Conservation (phyloP, 2,329 filamentous ascomycete species). For the Zymoseptoria pseudotritici region DNA sequence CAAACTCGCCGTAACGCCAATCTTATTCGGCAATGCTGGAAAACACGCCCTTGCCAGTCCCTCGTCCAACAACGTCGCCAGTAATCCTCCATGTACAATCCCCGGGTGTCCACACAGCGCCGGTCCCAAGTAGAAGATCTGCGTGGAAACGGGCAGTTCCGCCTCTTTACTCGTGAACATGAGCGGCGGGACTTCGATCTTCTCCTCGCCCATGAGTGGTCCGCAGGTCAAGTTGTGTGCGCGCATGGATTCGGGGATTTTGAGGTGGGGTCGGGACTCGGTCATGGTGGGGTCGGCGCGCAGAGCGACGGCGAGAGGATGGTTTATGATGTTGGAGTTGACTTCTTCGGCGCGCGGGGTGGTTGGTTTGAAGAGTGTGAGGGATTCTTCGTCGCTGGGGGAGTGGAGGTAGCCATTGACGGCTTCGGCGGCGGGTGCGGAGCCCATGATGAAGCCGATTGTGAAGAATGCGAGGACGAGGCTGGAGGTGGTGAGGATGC, state of each 20-base stretch:
- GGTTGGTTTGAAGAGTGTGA: constrained; percentile 54
- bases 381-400: constrained; percentile 64
- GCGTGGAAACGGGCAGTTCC: constrained; percentile 51
- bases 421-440: constrained; percentile 45
- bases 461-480: constrained; percentile 44
- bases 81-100: constrained; percentile 80
- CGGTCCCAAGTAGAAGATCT: constrained; percentile 68
- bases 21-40: constrained; percentile 74
- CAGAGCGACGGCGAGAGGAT: constrained; percentile 65
- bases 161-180: constrained; percentile 60
- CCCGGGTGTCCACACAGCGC: constrained; percentile 84
- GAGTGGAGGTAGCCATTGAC: constrained; percentile 46
- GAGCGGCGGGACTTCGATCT: constrained; percentile 73
- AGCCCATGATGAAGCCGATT: constrained; percentile 51
- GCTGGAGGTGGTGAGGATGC: constrained; percentile 35
- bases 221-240: constrained; percentile 74
- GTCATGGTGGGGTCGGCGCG: constrained; percentile 58
- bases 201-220: constrained; percentile 65
- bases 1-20: constrained; percentile 79
- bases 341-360: constrained; percentile 50
- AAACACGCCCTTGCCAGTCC: constrained; percentile 84
- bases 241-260: constrained; percentile 65
- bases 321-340: constrained; percentile 65
- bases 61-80: constrained; percentile 91
- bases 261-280: constrained; percentile 79